A percentile compares a stretch with the other conserved stretches of the same genome.
Conservation (phyloP, 2,329 filamentous ascomycete species). For the Arthrobotrys iridis region DNA sequence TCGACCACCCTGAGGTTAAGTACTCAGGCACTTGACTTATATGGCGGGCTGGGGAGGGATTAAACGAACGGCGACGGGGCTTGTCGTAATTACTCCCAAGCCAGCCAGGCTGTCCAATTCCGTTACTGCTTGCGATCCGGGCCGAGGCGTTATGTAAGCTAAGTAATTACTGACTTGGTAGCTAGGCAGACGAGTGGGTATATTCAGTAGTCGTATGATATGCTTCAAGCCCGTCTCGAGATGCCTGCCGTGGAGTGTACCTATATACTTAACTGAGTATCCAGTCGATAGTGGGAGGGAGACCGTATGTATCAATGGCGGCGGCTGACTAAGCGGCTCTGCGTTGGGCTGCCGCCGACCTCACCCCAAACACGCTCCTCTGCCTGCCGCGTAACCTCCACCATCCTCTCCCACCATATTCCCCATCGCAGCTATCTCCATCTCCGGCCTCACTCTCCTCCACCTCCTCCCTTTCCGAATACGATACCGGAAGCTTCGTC, state of each 20-base stretch:
- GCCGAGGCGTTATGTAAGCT: too few relatives aligned
- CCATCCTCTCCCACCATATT: not conserved
- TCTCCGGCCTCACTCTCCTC: not conserved
- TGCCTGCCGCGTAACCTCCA: constrained; percentile 52
- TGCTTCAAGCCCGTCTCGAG: too few relatives aligned
- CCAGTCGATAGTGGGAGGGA: too few relatives aligned
- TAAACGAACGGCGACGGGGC: constrained; percentile 27
- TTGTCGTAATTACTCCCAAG: not conserved
- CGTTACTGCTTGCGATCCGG: too few relatives aligned
- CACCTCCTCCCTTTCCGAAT: not conserved
- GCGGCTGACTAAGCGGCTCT: constrained; percentile 44
- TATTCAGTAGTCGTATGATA: too few relatives aligned
- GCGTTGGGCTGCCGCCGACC: constrained; percentile 27
- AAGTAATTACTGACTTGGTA: too few relatives aligned
- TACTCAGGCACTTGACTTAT: too few relatives aligned
- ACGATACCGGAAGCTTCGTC: constrained; percentile 8
- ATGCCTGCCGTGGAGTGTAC: too few relatives aligned
- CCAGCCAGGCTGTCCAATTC: constrained; percentile 1
- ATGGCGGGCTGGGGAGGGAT: constrained; percentile 25
- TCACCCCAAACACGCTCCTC: constrained; percentile 38
- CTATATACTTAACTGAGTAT: too few relatives aligned
- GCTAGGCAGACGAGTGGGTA: too few relatives aligned
- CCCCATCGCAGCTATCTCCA: constrained; percentile 3
- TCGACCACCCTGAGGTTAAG: too few relatives aligned
- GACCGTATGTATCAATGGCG: not conserved